Evolutionary conservation across 1,139 yeast species (phyloP).

Genomic region (Trichomonascaceae sp.): DNA sequence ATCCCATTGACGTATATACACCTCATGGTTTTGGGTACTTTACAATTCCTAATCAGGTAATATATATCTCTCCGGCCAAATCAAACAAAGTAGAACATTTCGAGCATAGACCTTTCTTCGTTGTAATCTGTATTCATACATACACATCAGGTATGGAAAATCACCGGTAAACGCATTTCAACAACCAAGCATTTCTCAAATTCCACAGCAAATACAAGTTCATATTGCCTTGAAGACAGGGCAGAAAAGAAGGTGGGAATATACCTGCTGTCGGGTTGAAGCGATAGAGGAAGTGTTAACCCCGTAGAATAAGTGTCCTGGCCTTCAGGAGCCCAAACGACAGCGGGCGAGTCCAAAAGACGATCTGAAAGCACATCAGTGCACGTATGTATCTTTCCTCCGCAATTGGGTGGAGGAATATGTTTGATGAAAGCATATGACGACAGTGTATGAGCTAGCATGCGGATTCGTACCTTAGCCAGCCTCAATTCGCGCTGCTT

Average conservation of each 20-base stretch:
- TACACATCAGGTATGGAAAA: neutral
- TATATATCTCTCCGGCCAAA: neutral
- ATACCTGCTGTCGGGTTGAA: neutral
- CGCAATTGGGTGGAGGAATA: constrained; percentile 1
- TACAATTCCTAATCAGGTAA: neutral
- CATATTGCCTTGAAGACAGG: constrained; percentile 8
- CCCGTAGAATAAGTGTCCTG: neutral
- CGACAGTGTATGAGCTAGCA: constrained; percentile 2
- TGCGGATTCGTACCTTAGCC: neutral
- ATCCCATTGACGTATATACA: neutral
- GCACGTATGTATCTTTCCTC: constrained; percentile 2
- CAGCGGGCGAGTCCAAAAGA: constrained; percentile 1
- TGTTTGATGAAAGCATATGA: constrained; percentile 4
- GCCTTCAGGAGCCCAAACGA: neutral
- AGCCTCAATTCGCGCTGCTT: neutral
- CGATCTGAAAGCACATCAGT: neutral
- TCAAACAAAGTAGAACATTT: too few relatives aligned
- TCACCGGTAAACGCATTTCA: constrained; percentile 1
- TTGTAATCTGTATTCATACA: neutral
- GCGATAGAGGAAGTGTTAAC: neutral
- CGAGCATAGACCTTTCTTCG: neutral
- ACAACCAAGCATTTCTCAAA: neutral
- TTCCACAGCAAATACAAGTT: neutral
- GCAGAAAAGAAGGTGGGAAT: constrained; percentile 7
- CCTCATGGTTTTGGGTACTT: neutral